phyloP scores from a whole-genome alignment of 1,284 basidiomycete species.

The Sanguinoderma infundibulare region DNA sequence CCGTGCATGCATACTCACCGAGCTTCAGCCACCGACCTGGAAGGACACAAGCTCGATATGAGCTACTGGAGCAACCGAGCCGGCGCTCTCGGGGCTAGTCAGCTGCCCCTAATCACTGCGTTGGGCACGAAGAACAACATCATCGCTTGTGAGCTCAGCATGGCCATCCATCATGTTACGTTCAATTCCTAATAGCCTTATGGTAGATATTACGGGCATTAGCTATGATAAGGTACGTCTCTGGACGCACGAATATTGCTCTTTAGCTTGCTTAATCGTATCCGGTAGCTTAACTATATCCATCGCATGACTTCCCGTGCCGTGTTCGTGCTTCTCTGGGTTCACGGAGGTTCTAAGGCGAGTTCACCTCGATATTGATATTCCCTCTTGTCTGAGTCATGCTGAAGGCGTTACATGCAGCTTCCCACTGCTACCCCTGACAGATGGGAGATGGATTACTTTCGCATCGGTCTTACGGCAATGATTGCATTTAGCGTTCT shows the following conservation, averaged over 20 bases:
- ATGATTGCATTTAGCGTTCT: slow-evolving; percentile 27
- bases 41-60: slow-evolving; percentile 41
- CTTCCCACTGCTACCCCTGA: not conserved
- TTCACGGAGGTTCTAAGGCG: slow-evolving; percentile 52
- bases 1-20: not conserved
- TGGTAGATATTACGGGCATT: slow-evolving; percentile 60
- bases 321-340: slow-evolving; percentile 51
- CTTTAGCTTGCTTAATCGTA: not conserved
- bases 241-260: too few species aligned
- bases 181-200: not conserved
- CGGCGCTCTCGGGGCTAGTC: slow-evolving; percentile 53
- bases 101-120: slow-evolving; percentile 64
- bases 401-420: slow-evolving; percentile 1
- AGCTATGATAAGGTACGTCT: slow-evolving; percentile 62
- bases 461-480: slow-evolving; percentile 23
- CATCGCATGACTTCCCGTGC: slow-evolving; percentile 59
- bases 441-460: slow-evolving; percentile 11
- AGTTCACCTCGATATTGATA: slow-evolving; percentile 20
- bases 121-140: slow-evolving; percentile 71
- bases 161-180: not conserved
- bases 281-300: slow-evolving; percentile 48
- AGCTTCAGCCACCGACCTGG: slow-evolving; percentile 40
- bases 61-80: slow-evolving; percentile 53
- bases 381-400: not conserved
- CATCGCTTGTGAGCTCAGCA: slow-evolving; percentile 51